Conservation (phyloP, 129 eudicot genomes). For the Tagetes erecta region DNA sequence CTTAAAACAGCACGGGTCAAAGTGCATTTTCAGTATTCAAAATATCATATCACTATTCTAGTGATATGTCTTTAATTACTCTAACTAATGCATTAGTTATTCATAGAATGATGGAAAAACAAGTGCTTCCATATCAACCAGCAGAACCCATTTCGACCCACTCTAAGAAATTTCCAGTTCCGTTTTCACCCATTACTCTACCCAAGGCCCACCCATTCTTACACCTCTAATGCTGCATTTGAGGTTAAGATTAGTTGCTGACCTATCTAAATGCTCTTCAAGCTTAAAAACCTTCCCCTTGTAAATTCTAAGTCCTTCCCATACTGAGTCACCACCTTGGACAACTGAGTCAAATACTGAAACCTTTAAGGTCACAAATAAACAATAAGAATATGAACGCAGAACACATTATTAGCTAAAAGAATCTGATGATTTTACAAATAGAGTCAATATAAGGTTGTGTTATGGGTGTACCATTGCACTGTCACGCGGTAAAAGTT, state of each 20-base stretch:
- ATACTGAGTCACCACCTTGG: conserved; percentile 98
- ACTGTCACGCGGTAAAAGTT: conserved; percentile 81
- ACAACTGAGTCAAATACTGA: conserved; percentile 96
- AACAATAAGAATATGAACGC: conserved; percentile 20
- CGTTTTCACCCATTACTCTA: background rate
- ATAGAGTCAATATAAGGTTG: background rate
- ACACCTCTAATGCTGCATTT: conserved; percentile 1
- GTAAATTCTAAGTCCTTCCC: conserved; percentile 97
- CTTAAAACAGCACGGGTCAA: background rate
- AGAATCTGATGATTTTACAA: background rate
- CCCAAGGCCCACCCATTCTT: background rate
- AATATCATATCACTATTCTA: background rate
- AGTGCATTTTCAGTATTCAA: background rate
- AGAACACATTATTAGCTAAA: conserved; percentile 9
- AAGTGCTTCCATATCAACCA: background rate
- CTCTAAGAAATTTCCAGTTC: background rate
- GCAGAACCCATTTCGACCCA: background rate
- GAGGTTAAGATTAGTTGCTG: conserved; percentile 21
- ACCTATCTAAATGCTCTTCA: conserved; percentile 98
- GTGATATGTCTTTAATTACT: background rate
- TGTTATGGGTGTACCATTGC: conserved; percentile 59
- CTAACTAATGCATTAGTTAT: background rate
- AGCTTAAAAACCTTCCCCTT: conserved; percentile 81
- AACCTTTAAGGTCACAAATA: conserved; percentile 50
- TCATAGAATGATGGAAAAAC: background rate